phyloP scores from a whole-genome alignment of 805 yeast species.

The Gaillardinia entomophila region DNA sequence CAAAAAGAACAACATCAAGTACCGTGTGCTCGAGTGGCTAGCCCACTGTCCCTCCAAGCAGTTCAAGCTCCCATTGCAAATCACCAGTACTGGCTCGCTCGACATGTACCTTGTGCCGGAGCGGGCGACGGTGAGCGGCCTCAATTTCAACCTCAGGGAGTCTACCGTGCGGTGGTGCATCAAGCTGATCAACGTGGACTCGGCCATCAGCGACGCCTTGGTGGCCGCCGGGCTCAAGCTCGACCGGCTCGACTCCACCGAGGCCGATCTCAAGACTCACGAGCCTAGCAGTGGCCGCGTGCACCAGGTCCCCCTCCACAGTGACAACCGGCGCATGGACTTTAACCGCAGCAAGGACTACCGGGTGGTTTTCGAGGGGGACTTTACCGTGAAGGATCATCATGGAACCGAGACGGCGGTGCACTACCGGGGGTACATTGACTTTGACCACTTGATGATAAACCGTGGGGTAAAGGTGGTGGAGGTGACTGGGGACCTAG shows the following conservation, averaged over 20 bases:
- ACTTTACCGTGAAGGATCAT: conserved; percentile 14
- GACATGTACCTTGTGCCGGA: conserved; percentile 27
- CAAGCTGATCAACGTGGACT: conserved; percentile 17
- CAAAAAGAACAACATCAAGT: conserved; percentile 18
- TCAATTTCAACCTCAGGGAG: conserved; percentile 12
- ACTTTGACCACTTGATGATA: conserved; percentile 24
- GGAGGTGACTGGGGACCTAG: too few relatives aligned
- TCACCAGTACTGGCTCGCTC: conserved; percentile 7
- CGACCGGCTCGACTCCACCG: conserved; percentile 16
- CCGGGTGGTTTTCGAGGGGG: conserved; percentile 19
- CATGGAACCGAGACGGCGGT: conserved; percentile 11
- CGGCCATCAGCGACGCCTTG: conserved; percentile 12
- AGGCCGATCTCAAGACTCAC: conserved; percentile 17
- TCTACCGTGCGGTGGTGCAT: conserved; percentile 19
- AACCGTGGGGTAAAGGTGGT: conserved; percentile 28
- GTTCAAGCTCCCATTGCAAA: conserved; percentile 18
- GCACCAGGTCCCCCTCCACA: conserved; percentile 15
- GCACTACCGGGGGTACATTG: conserved; percentile 24
- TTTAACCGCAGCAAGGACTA: conserved; percentile 15
- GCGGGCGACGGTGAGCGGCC: conserved; percentile 25
- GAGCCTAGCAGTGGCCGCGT: conserved; percentile 19
- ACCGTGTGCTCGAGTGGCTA: conserved; percentile 19
- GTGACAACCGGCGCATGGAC: background rate
- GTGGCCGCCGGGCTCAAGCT: conserved; percentile 19
- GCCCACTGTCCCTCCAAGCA: conserved; percentile 17